Percentiles rank a stretch among this genome's conserved stretches.
phyloP scores from a whole-genome alignment of 2,329 filamentous ascomycete species.

The Ophiostoma quercus region DNA sequence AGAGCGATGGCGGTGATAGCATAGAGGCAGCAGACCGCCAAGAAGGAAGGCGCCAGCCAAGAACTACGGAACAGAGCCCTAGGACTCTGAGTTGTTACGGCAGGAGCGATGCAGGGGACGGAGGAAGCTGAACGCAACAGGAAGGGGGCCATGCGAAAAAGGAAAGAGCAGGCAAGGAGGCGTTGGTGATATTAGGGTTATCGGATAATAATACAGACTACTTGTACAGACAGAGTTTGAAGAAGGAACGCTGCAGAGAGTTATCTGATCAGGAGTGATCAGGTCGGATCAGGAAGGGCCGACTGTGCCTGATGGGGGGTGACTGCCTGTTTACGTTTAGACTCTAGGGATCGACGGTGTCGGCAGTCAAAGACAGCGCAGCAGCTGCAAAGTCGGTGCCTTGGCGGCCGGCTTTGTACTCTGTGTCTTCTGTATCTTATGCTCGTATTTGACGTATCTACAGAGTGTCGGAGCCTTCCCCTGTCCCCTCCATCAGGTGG shows the following conservation, averaged over 20 bases:
- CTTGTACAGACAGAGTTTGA: too few species aligned
- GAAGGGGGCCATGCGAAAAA: not conserved
- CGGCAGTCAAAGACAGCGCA: slow-evolving; percentile 5
- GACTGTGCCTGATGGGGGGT: not conserved
- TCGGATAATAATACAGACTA: too few species aligned
- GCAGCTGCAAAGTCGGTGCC: not conserved
- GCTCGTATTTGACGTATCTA: not conserved
- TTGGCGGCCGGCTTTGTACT: slow-evolving; percentile 6
- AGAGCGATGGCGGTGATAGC: not conserved
- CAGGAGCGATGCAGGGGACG: not conserved
- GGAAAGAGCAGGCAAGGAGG: not conserved
- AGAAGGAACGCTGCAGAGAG: not conserved
- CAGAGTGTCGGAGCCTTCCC: not conserved
- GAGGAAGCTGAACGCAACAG: not conserved
- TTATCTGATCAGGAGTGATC: not conserved
- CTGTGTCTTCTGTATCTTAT: not conserved
- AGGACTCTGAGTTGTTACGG: not conserved
- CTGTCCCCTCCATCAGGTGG: not conserved
- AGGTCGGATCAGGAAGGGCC: too few species aligned
- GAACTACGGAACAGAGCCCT: not conserved
- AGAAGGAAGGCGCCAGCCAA: slow-evolving; percentile 2
- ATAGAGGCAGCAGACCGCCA: not conserved
- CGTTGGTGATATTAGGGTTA: not conserved
- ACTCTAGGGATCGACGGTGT: not conserved
- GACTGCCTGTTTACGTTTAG: not conserved